A percentile compares a stretch with the other conserved stretches of the same genome.
phyloP scores from a whole-genome alignment of 1,284 basidiomycete genomes.

The Ceratobasidium sp. region DNA sequence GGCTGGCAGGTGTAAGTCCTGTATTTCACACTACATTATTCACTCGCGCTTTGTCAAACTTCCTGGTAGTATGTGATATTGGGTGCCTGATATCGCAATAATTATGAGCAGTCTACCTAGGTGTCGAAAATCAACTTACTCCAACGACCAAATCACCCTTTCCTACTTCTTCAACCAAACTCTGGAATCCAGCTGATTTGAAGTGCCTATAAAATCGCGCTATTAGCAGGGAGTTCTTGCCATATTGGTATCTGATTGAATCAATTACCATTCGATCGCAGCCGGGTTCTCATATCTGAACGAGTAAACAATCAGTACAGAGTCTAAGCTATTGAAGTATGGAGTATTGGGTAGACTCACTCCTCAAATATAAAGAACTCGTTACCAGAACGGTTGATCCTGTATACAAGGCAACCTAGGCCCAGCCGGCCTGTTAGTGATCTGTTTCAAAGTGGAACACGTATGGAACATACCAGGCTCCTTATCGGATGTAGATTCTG shows the following conservation, averaged over 20 bases:
- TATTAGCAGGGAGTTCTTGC: neutral
- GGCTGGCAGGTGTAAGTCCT: no score
- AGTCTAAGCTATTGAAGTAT: no score
- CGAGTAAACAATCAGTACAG: no score
- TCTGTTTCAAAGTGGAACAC: neutral
- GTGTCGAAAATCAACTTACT: neutral
- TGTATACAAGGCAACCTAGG: conserved; percentile 4
- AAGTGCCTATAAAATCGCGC: neutral
- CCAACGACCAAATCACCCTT: conserved; percentile 9
- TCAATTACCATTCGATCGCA: conserved; percentile 3
- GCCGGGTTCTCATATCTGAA: conserved; percentile 1
- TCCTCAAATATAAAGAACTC: conserved; percentile 21
- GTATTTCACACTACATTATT: neutral
- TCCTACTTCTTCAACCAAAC: neutral
- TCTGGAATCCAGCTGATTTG: neutral
- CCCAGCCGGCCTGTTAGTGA: neutral
- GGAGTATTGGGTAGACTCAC: neutral
- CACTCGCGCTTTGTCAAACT: neutral
- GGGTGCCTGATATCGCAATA: neutral
- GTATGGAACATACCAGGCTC: conserved; percentile 2
- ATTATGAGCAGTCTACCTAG: neutral
- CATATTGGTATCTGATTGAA: neutral
- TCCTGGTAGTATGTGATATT: conserved; percentile 24
- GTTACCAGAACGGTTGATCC: conserved; percentile 2
- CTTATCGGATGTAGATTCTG: neutral